Percentiles rank a stretch among this genome's conserved stretches.
Evolutionary conservation across 2,329 filamentous ascomycete genomes (phyloP).

Genomic region (Aplosporella prunicola): DNA sequence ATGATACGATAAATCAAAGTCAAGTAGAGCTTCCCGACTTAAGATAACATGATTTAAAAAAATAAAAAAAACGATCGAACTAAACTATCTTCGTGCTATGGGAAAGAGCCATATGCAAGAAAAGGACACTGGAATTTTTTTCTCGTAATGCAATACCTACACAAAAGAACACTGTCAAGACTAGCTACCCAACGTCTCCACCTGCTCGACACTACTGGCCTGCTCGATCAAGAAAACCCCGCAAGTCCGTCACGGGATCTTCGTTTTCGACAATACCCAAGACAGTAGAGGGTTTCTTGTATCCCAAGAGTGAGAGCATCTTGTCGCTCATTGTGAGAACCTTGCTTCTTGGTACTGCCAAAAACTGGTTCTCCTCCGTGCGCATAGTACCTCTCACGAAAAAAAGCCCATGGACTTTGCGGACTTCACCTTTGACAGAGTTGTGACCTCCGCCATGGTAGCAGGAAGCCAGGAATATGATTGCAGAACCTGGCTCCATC

Average conservation of each 20-base stretch:
- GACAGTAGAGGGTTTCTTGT: conserved; percentile 23
- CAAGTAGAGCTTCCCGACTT: too few relatives aligned
- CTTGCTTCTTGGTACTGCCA: conserved; percentile 23
- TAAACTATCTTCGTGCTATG: too few relatives aligned
- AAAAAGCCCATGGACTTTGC: conserved; percentile 24
- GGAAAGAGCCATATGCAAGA: too few relatives aligned
- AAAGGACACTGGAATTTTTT: too few relatives aligned
- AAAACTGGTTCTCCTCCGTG: conserved; percentile 28
- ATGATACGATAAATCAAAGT: too few relatives aligned
- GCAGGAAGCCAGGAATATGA: conserved; percentile 27
- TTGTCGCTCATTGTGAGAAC: conserved; percentile 23
- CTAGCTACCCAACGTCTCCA: conserved; percentile 7
- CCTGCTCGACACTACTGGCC: too few relatives aligned
- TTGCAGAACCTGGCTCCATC: conserved; percentile 27
- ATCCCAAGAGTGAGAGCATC: conserved; percentile 26
- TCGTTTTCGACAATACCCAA: conserved; percentile 27
- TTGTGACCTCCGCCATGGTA: conserved; percentile 28
- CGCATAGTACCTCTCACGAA: conserved; percentile 22
- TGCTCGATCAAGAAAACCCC: conserved; percentile 10
- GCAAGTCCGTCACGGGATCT: conserved; percentile 17
- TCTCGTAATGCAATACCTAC: too few relatives aligned
- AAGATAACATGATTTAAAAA: too few relatives aligned
- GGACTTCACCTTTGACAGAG: conserved; percentile 14
- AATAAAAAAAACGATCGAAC: too few relatives aligned
- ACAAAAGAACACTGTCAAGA: too few relatives aligned